Evolutionary conservation across 2,329 filamentous ascomycete genomes (phyloP).

Genomic region (Hawksworthiomyces lignivorus): DNA sequence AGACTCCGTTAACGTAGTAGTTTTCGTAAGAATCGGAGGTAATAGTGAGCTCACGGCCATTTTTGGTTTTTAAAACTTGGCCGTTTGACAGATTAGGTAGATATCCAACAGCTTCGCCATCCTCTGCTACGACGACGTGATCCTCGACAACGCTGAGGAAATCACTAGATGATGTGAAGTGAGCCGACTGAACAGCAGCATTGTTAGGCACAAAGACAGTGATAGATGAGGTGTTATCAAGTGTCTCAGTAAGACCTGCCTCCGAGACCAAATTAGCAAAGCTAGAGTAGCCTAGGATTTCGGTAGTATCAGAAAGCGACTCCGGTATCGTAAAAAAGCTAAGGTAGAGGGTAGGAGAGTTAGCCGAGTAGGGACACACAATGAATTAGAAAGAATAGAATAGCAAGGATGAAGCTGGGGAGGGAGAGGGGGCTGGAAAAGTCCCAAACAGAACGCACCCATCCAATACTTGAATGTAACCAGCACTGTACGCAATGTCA

Average conservation of each 20-base stretch:
- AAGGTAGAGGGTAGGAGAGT: no score
- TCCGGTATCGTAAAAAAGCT: conserved; percentile 11
- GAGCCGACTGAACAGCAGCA: conserved; percentile 10
- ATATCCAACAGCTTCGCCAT: conserved; percentile 8
- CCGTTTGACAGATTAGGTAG: conserved; percentile 11
- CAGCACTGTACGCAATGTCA: conserved; percentile 8
- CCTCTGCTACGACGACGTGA: conserved; percentile 8
- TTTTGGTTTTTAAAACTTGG: conserved; percentile 11
- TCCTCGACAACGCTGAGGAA: conserved; percentile 7
- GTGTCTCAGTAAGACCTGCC: conserved; percentile 4
- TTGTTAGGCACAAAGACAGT: conserved; percentile 13
- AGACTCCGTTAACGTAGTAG: conserved; percentile 13
- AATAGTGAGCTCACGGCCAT: conserved; percentile 10
- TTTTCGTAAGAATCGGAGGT: conserved; percentile 11
- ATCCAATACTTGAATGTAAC: conserved; percentile 11
- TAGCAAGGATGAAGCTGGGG: no score
- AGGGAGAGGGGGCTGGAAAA: no score
- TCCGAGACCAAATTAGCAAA: conserved; percentile 9
- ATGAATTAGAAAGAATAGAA: no score
- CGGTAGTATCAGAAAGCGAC: conserved; percentile 8
- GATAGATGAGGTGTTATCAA: conserved; percentile 12
- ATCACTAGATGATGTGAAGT: conserved; percentile 6
- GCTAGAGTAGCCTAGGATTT: conserved; percentile 9
- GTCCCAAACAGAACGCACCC: background rate
- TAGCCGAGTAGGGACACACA: no score